These are phyloP conservation scores for Penicillium salamii DNA, from an alignment of 495 filamentous ascomycete genomes.

Conservation along the genomic window DNA sequence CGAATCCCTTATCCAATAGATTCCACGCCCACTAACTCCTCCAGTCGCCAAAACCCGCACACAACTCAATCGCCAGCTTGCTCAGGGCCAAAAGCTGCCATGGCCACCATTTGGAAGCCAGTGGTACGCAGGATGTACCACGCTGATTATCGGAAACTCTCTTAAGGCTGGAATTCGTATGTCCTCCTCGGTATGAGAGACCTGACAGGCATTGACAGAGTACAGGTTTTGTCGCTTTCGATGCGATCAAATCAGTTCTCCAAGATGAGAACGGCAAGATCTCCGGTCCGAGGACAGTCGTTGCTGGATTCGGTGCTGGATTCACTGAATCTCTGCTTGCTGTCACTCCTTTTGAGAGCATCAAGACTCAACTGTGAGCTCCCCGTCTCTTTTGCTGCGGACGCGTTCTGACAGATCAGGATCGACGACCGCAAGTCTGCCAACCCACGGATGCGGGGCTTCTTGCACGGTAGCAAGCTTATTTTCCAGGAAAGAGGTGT, in stretches of 20 bases:
- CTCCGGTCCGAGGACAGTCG: conserved; percentile 83
- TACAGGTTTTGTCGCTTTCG: conserved; percentile 90
- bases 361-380: conserved; percentile 85
- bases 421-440: conserved; percentile 93
- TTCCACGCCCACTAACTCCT: conserved; percentile 12
- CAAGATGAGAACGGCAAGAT: conserved; percentile 85
- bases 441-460: conserved; percentile 85
- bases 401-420: conserved; percentile 31
- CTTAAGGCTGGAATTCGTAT: conserved; percentile 90
- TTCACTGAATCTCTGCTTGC: conserved; percentile 91
- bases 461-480: conserved; percentile 83
- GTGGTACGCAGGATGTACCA: conserved; percentile 98
- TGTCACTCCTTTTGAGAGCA: conserved; percentile 95
- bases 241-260: conserved; percentile 81
- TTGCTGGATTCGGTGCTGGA: conserved; percentile 92
- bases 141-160: conserved; percentile 93
- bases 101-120: conserved; percentile 92
- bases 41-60: conserved; percentile 89
- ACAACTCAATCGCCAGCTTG: conserved; percentile 84
- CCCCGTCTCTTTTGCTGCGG: background rate
- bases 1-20: conserved; percentile 12
- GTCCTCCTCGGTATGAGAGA: conserved; percentile 18
- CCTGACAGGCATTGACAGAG: conserved; percentile 4
- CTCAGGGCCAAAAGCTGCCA: conserved; percentile 80
- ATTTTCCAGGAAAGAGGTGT: conserved; percentile 86